These are phyloP conservation scores for Aspergillus pseudonomiae DNA, from an alignment of 2,329 filamentous ascomycete species.

Conservation along the genomic window DNA sequence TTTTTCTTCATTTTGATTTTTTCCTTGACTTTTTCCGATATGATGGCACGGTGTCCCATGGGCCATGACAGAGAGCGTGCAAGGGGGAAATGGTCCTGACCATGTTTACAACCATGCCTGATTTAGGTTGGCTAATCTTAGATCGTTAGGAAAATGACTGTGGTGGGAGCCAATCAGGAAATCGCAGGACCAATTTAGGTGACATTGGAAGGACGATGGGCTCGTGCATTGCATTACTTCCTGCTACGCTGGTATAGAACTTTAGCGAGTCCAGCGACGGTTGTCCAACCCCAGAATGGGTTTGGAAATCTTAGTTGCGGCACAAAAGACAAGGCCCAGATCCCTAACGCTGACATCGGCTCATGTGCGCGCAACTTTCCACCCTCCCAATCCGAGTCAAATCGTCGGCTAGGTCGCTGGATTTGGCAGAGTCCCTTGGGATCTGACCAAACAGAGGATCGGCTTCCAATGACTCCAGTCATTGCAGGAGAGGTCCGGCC, in stretches of 20 bases:
- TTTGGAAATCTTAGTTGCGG: background rate
- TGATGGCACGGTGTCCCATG: conserved; percentile 1
- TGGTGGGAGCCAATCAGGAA: background rate
- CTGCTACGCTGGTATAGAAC: background rate
- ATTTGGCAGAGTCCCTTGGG: background rate
- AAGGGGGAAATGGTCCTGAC: background rate
- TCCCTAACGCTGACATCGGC: background rate
- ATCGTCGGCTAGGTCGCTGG: background rate
- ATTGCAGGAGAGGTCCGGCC: background rate
- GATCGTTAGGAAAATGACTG: background rate
- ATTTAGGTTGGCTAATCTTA: background rate
- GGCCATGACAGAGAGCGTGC: background rate
- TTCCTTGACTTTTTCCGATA: background rate
- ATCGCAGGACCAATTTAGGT: background rate
- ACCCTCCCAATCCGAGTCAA: background rate
- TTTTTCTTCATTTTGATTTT: background rate
- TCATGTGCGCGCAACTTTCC: conserved; percentile 2
- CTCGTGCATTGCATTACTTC: background rate
- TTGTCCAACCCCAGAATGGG: background rate
- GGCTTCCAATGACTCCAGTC: conserved; percentile 1
- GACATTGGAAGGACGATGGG: conserved; percentile 1
- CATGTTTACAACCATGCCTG: background rate
- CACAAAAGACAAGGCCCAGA: background rate
- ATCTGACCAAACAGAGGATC: conserved; percentile 29
- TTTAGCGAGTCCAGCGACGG: background rate